A percentile compares a stretch with the other conserved stretches of the same genome.
Conservation (phyloP, 331 rosid genomes). For the Quercus lobata region DNA sequence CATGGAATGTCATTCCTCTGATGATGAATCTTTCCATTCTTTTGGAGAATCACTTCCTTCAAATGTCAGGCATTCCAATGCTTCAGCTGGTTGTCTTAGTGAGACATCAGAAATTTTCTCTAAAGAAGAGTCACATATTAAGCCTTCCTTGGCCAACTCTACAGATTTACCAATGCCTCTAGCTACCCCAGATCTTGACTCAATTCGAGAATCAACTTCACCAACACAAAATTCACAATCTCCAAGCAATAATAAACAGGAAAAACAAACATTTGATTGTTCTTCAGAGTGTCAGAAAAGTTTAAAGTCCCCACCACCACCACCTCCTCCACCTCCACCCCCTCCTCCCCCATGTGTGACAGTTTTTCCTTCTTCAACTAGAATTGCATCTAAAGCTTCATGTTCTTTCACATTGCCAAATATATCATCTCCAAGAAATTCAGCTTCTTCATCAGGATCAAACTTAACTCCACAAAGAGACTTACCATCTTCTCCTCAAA, state of each 20-base stretch:
- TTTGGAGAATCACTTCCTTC: conserved; percentile 59
- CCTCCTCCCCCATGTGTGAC: conserved; percentile 34
- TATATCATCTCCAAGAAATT: conserved; percentile 51
- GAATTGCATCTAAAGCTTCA: conserved; percentile 46
- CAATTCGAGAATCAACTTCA: conserved; percentile 26
- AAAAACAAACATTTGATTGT: conserved; percentile 18
- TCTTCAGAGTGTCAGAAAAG: conserved; percentile 19
- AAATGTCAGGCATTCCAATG: conserved; percentile 66
- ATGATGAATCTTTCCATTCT: conserved; percentile 85
- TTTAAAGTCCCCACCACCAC: conserved; percentile 18
- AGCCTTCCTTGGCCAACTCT: conserved; percentile 7
- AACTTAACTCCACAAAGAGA: conserved; percentile 31
- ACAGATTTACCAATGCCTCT: conserved; percentile 12
- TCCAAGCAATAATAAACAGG: conserved; percentile 20
- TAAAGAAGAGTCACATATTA: conserved; percentile 24
- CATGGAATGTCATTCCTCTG: conserved; percentile 47
- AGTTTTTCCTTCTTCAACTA: conserved; percentile 36
- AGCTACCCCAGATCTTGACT: conserved; percentile 17
- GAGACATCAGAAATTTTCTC: conserved; percentile 38
- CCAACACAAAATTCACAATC: conserved; percentile 24
- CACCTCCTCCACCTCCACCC: conserved; percentile 45
- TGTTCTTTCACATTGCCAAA: conserved; percentile 44
- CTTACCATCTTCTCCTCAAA: conserved; percentile 29
- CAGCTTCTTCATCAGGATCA: conserved; percentile 39
- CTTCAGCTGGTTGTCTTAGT: conserved; percentile 45